Percentiles rank a stretch among this genome's conserved stretches.
These are phyloP conservation scores for Omphalea diandra DNA, from an alignment of 441 rosid species.

Conservation along the genomic window DNA sequence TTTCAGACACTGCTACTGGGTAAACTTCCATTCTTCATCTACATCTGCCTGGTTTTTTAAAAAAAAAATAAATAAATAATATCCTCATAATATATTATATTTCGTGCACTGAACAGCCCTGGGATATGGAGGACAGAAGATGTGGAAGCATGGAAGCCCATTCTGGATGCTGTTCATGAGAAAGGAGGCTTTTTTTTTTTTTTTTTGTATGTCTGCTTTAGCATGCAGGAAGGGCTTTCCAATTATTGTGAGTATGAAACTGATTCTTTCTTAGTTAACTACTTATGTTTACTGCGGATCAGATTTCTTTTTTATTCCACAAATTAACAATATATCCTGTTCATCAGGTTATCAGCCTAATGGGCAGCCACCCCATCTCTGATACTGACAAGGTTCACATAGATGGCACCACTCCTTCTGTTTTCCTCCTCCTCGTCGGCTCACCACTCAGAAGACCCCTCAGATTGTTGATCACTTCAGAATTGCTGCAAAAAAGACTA, in stretches of 20 bases:
- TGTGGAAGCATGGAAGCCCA: constrained; percentile 72
- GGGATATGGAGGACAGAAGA: constrained; percentile 71
- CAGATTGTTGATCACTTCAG: constrained; percentile 48
- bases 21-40: no score
- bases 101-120: constrained; percentile 68
- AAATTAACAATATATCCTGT: no score
- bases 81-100: no score
- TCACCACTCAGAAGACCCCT: constrained; percentile 45
- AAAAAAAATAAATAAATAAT: no score
- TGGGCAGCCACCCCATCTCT: constrained; percentile 63
- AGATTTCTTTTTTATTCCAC: no score
- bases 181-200: constrained; percentile 65
- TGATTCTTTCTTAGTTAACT: no score
- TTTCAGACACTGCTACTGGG: constrained; percentile 69
- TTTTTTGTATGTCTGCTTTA: constrained; percentile 86
- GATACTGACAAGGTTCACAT: constrained; percentile 46
- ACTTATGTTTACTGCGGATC: no score
- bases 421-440: constrained; percentile 52
- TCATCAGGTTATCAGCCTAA: constrained; percentile 64
- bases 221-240: constrained; percentile 87
- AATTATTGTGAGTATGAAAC: constrained; percentile 44
- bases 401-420: constrained; percentile 41
- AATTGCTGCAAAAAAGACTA: constrained; percentile 65
- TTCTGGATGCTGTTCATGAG: constrained; percentile 62
- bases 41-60: no score